Base-by-base conservation (phyloP, 1,284 basidiomycete species). In the Ustilago loliicola region DNA sequence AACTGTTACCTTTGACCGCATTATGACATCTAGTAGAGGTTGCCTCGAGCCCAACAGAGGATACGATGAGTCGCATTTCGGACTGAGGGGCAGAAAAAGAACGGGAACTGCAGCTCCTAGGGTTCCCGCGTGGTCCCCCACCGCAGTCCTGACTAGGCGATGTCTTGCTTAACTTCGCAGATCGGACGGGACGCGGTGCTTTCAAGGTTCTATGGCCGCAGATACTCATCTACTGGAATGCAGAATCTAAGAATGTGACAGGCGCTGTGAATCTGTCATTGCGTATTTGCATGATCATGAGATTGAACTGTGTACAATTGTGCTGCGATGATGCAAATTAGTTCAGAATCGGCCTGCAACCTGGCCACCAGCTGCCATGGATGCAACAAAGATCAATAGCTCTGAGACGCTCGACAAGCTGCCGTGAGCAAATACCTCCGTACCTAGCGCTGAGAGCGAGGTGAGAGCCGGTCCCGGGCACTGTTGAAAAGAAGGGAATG, bases 51-150 rank as follows among this genome's bases (percentile, higher is more conserved):
- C n/a, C n/a, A n/a, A n/a, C n/a, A n/a, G n/a, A n/a, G n/a, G 34
- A 36, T 36, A 36, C 34, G 34, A 10, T n/a, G n/a, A n/a, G n/a
- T 36, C 34, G 34, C 34, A 7, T 10, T 9, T 36, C 34, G 5
- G 15, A 36, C n/a, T 19, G 27, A 25, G 36, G 23, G 15, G 30
- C 17, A 38, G 10, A 60, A 27, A 54, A 5, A 13, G 40, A n/a
- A 32, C 11, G 13, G 17, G 30, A 68, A 59, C 42, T 50, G 54
- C 50, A 53, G 90, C 91, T 91, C 90, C 90, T 88, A 91, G 91
- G 91, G 92, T 92, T 92, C 91, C 91, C 90, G 89, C 89, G 90
- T 92, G 91, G 91, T 92, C 91, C 91, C 91, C 91, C 91, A 92
- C 91, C 91, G 89, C 91, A 91, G 91, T 92, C 92, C 91, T 92